Percentiles rank a stretch among this genome's conserved stretches.
These are phyloP conservation scores for Papiliotrema nemorosa DNA, from an alignment of 1,284 basidiomycete genomes.

Conservation along the genomic window DNA sequence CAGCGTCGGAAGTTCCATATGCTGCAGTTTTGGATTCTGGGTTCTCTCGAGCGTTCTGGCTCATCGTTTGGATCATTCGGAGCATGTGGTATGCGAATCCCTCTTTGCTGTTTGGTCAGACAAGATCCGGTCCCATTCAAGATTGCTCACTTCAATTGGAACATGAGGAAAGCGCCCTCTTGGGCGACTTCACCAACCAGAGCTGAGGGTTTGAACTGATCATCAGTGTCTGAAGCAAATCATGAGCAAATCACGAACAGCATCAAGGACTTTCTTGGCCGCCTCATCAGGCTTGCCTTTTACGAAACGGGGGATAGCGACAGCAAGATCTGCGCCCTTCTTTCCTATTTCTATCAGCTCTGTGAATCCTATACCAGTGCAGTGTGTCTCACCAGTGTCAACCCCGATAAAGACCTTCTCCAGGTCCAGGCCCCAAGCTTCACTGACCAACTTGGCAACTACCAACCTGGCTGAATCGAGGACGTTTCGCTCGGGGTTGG, in stretches of 20 bases:
- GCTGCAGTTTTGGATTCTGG: conserved; percentile 52
- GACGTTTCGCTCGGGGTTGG: conserved; percentile 66
- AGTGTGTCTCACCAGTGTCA: conserved; percentile 56
- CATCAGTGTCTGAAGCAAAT: conserved; percentile 48
- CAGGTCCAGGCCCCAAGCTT: conserved; percentile 64
- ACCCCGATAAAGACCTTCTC: conserved; percentile 79
- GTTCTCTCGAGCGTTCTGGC: conserved; percentile 28
- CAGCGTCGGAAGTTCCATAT: conserved; percentile 72
- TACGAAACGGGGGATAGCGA: conserved; percentile 87
- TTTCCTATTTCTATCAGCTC: conserved; percentile 56
- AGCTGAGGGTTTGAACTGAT: conserved; percentile 54
- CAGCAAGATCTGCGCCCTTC: conserved; percentile 86
- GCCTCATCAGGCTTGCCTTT: conserved; percentile 79
- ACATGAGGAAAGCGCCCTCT: conserved; percentile 78
- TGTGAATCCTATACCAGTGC: not conserved
- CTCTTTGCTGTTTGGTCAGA: conserved; percentile 37
- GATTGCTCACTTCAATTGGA: conserved; percentile 59
- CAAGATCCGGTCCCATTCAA: not conserved
- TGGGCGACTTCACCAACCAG: conserved; percentile 57
- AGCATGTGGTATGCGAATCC: conserved; percentile 75
- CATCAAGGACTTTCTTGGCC: conserved; percentile 67
- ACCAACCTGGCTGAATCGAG: conserved; percentile 82
- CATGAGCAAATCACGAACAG: conserved; percentile 54
- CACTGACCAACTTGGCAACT: conserved; percentile 72
- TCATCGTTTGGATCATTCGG: conserved; percentile 74